Evolutionary conservation across 2,329 filamentous ascomycete genomes (phyloP).

Genomic region (Chrysosporium queenslandicum): DNA sequence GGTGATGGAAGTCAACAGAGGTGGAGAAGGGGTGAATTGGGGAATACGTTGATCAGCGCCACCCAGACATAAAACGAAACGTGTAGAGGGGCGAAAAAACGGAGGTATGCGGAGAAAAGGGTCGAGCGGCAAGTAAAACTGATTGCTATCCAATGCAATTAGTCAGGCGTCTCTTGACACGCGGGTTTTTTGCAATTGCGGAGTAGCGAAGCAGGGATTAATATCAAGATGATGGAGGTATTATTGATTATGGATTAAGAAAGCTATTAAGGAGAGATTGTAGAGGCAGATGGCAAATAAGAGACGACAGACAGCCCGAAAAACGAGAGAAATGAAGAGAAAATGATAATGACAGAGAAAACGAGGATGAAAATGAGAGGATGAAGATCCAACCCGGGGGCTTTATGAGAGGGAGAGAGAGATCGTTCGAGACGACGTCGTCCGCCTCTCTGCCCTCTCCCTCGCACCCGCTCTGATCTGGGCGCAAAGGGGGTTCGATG

Average conservation of each 20-base stretch:
- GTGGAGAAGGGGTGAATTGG: not conserved
- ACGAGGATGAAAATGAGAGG: not conserved
- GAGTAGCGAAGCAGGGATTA: not conserved
- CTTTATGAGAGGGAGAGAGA: not conserved
- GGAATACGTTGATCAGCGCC: not conserved
- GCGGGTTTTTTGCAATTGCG: not conserved
- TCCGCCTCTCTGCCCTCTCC: not conserved
- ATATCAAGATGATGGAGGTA: not conserved
- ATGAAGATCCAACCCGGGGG: not conserved
- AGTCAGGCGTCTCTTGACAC: not conserved
- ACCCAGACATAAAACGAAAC: slow-evolving; percentile 5
- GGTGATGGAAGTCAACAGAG: not conserved
- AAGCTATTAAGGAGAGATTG: too few relatives aligned
- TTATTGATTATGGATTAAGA: not conserved
- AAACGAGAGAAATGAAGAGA: not conserved
- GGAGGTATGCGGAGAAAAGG: not conserved
- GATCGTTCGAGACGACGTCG: not conserved
- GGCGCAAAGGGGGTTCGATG: not conserved
- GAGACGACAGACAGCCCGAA: not conserved
- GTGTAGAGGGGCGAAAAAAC: slow-evolving; percentile 1
- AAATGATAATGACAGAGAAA: not conserved
- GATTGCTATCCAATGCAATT: not conserved
- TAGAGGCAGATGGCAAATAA: too few relatives aligned
- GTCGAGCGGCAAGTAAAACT: slow-evolving; percentile 1
- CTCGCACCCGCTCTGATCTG: not conserved